Evolutionary conservation across 139 green algal species (phyloP).

Genomic region (Ettlia oleoabundans): DNA sequence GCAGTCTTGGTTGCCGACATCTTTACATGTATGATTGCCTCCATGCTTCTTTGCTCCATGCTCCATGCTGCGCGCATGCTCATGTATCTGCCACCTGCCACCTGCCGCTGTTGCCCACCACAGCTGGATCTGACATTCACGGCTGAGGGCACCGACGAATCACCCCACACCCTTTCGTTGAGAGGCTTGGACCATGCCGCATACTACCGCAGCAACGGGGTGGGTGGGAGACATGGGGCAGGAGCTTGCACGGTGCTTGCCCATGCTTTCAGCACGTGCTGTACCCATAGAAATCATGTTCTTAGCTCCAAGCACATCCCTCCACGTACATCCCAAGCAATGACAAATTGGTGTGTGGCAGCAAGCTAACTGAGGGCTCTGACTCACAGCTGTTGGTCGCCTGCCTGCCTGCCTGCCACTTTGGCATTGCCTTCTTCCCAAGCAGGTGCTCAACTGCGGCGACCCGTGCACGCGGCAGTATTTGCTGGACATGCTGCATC

Average conservation of each 20-base stretch:
- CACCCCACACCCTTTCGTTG: conserved; percentile 48
- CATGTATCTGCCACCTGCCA: not conserved
- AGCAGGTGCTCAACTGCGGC: conserved; percentile 74
- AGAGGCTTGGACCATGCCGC: conserved; percentile 70
- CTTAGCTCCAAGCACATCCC: no score
- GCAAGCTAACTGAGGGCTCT: not conserved
- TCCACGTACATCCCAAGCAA: no score
- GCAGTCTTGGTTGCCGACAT: no score
- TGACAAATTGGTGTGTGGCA: not conserved
- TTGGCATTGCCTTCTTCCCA: no score
- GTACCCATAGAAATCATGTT: no score
- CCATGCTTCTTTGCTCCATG: no score
- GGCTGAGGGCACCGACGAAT: conserved; percentile 67
- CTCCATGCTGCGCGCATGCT: not conserved
- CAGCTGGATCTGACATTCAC: conserved; percentile 83
- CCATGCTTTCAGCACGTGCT: no score
- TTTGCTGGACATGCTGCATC: conserved; percentile 61
- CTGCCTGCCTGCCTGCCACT: not conserved
- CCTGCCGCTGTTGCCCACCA: no score
- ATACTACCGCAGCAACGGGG: conserved; percentile 65
- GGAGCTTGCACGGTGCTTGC: not conserved
- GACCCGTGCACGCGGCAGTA: conserved; percentile 68
- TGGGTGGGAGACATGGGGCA: not conserved
- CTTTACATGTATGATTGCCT: no score
- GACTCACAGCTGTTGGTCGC: not conserved